Conservation (phyloP, 73 alveolate genomes). For the Tetrahymena borealis region DNA sequence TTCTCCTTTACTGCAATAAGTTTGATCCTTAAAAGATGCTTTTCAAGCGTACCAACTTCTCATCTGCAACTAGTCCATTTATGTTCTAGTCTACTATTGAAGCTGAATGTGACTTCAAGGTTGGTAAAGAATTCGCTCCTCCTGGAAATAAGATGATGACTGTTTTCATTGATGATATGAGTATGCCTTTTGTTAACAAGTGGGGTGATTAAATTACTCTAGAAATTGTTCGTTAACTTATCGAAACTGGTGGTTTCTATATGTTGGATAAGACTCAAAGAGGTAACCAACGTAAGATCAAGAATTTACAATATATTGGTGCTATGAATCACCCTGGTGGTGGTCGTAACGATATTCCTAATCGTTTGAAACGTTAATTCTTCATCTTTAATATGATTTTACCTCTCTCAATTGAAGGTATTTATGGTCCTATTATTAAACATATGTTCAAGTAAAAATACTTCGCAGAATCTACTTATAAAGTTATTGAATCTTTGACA, state of each 20-base stretch:
- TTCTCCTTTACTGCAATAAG: constrained; percentile 89
- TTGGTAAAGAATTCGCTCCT: constrained; percentile 97
- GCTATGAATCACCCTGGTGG: constrained; percentile 99
- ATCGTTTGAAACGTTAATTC: constrained; percentile 98
- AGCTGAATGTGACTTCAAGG: constrained; percentile 96
- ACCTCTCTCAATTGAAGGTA: constrained; percentile 98
- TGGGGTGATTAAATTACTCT: constrained; percentile 99
- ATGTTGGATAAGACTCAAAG: constrained; percentile 98
- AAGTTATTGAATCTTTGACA: constrained; percentile 85
- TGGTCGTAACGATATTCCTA: constrained; percentile 99
- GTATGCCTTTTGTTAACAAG: constrained; percentile 89
- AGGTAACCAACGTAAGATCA: constrained; percentile 97
- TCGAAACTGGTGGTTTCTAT: constrained; percentile 97
- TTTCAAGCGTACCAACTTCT: constrained; percentile 97
- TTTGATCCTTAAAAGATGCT: constrained; percentile 79
- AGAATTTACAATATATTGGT: constrained; percentile 93
- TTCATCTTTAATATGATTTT: constrained; percentile 98
- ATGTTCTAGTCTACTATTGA: constrained; percentile 99
- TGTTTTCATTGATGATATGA: constrained; percentile 94
- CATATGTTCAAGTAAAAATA: constrained; percentile 90
- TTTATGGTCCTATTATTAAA: constrained; percentile 96
- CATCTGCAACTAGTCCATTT: constrained; percentile 98
- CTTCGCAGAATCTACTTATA: constrained; percentile 83
- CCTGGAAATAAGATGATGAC: constrained; percentile 97
- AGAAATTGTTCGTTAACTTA: constrained; percentile 96